Percentiles rank a stretch among this genome's conserved stretches.
These are phyloP conservation scores for Mucor plumbeus DNA, from an alignment of 371 early-diverging fungal genomes.

Conservation along the genomic window DNA sequence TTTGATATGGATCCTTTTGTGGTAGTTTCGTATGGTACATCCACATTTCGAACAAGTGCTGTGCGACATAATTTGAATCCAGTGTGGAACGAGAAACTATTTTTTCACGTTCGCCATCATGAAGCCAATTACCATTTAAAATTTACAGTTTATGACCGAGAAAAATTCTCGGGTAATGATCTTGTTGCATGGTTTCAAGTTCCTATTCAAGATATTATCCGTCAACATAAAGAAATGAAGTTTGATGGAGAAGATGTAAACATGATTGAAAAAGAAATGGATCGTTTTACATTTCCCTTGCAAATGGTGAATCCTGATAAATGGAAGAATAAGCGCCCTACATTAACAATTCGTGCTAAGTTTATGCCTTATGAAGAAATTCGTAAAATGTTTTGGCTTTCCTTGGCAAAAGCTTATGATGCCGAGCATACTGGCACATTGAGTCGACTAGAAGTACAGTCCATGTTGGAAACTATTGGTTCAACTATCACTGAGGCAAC, in stretches of 20 bases:
- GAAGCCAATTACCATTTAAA: slow-evolving; percentile 57
- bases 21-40: slow-evolving; percentile 62
- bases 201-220: slow-evolving; percentile 29
- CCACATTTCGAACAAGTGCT: slow-evolving; percentile 66
- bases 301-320: slow-evolving; percentile 17
- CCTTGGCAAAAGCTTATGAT: slow-evolving; percentile 63
- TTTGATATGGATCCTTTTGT: slow-evolving; percentile 84
- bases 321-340: slow-evolving; percentile 28
- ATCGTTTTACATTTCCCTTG: slow-evolving; percentile 39
- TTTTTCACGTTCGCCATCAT: slow-evolving; percentile 57
- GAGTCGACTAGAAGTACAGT: slow-evolving; percentile 59
- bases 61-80: slow-evolving; percentile 62
- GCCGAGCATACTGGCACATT: slow-evolving; percentile 48
- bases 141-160: slow-evolving; percentile 71
- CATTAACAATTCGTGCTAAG: slow-evolving; percentile 50
- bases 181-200: slow-evolving; percentile 58
- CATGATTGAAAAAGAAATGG: slow-evolving; percentile 23
- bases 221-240: neutral
- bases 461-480: slow-evolving; percentile 73
- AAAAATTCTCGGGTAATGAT: slow-evolving; percentile 68
- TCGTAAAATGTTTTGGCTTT: slow-evolving; percentile 70
- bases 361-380: slow-evolving; percentile 61
- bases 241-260: neutral
- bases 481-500: slow-evolving; percentile 67
- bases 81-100: slow-evolving; percentile 65